A percentile compares a stretch with the other conserved stretches of the same genome.
These are phyloP conservation scores for Lagenidium sp. DNA, from an alignment of 352 stramenopile genomes.

Conservation along the genomic window DNA sequence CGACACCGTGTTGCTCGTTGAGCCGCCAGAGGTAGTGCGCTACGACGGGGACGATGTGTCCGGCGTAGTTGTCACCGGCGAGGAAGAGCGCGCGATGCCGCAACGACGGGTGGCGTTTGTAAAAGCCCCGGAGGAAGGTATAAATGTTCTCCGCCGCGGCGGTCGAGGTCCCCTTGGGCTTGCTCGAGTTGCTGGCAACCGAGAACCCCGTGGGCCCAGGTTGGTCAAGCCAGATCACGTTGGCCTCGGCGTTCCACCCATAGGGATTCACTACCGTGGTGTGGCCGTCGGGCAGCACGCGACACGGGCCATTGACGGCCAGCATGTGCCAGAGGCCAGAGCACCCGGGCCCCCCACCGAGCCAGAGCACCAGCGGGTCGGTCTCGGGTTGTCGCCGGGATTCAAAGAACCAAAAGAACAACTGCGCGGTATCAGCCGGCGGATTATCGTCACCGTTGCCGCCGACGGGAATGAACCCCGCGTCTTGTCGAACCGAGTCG, in stretches of 20 bases:
- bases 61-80: constrained; percentile 45
- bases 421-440: no score
- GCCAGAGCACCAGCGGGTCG: constrained; percentile 53
- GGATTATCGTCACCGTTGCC: no score
- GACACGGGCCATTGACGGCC: constrained; percentile 48
- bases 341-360: constrained; percentile 36
- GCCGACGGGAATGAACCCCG: no score
- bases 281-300: constrained; percentile 17
- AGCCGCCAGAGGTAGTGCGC: constrained; percentile 31
- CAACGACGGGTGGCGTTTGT: constrained; percentile 35
- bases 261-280: constrained; percentile 27
- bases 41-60: constrained; percentile 38
- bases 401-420: constrained; percentile 68
- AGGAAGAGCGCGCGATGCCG: constrained; percentile 32
- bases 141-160: constrained; percentile 40
- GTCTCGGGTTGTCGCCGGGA: constrained; percentile 20
- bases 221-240: constrained; percentile 44
- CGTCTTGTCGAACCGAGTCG: no score
- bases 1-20: constrained; percentile 20
- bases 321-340: constrained; percentile 29
- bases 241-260: constrained; percentile 42
- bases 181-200: constrained; percentile 14
- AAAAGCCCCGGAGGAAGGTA: constrained; percentile 45
- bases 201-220: constrained; percentile 37
- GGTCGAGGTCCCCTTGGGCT: constrained; percentile 23